Evolutionary conservation across 2,329 filamentous ascomycete species (phyloP), one percentile per base, ranked within the genome.

Genomic region (Diplocarpon rosae): DNA sequence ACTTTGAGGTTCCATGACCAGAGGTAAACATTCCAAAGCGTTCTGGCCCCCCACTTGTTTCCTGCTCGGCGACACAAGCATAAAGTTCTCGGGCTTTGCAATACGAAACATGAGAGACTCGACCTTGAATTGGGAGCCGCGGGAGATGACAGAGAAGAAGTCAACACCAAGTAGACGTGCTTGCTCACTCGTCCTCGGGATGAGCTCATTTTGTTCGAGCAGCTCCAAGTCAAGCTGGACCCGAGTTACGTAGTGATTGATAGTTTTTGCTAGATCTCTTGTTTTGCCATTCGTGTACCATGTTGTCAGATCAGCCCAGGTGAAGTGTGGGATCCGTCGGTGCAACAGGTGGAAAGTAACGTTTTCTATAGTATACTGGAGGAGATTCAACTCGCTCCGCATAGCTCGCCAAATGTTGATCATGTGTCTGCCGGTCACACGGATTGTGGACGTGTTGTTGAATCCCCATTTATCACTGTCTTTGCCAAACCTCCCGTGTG

Each of bases 51-150:
- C 90, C 1, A 96, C 90, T 62, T 98, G 92, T 62, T 88, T 90
- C 51, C 82, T 77, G 62, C 83, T 93, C 0, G 92, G 92, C 6
- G 89, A 96, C 1, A 94, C 76, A 1, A 98, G 72, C 7, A 96
- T 70, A 56, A 92, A 93, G 56, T 92, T 95, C 62, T 98, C 92
- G 0, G 92, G 89, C 62, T 98, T 98, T 35, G 92, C 90, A 55
- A 98, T 95, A 35, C 92, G 80, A 59, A 96, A 95, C 92, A 98
- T 96, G 56, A 95, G 80, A 1, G 90, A 95, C 65, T 98, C 92
- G 33, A 98, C 92, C 63, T 98, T 98, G 73, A 93, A 96, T 60
- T 98, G 92, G 0, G 89, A 96, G 13, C 92, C 92, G 43, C 92
- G 77, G 5, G 85, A 90, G 59, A 95, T 92, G 43, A 98, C 92